A percentile compares a stretch with the other conserved stretches of the same genome.
These are phyloP conservation scores for Waitea zeae DNA, from an alignment of 1,284 basidiomycete genomes.

Conservation along the genomic window DNA sequence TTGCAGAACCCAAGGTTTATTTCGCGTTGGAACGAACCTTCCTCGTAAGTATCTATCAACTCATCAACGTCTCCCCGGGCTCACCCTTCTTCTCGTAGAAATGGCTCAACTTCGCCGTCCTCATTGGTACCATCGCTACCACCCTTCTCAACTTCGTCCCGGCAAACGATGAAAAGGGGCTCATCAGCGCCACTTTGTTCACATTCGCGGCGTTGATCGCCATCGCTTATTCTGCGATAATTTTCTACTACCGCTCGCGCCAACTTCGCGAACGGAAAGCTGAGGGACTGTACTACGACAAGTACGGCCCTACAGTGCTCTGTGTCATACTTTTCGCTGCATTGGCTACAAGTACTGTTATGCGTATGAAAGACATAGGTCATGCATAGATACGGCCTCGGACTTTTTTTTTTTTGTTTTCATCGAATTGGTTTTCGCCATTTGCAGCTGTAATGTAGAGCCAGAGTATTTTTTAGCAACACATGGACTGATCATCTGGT, in stretches of 20 bases:
- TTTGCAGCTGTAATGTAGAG: too few relatives aligned
- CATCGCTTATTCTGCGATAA: constrained; percentile 76
- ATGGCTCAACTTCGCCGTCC: constrained; percentile 89
- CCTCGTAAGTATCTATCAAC: constrained; percentile 32
- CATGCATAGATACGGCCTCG: too few relatives aligned
- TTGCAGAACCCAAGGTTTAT: constrained; percentile 98
- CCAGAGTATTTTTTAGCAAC: too few relatives aligned
- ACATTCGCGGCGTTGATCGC: constrained; percentile 80
- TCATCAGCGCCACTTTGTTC: constrained; percentile 78
- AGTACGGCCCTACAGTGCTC: constrained; percentile 69
- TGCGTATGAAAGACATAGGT: too few relatives aligned
- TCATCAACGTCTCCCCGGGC: not conserved
- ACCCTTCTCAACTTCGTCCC: constrained; percentile 80
- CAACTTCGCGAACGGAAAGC: constrained; percentile 62
- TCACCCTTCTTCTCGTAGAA: constrained; percentile 28
- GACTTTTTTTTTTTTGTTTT: too few relatives aligned
- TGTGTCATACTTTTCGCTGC: constrained; percentile 57
- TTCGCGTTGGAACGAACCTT: constrained; percentile 94
- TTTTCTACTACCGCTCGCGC: constrained; percentile 77
- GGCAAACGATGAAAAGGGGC: constrained; percentile 57
- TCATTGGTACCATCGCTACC: constrained; percentile 80
- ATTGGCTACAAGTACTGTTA: constrained; percentile 58
- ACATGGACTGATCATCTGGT: too few relatives aligned
- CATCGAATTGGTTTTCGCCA: too few relatives aligned
- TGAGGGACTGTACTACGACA: constrained; percentile 76